Conservation (phyloP, 768 basidiomycete genomes). For the Gelatoporia subvermispora region DNA sequence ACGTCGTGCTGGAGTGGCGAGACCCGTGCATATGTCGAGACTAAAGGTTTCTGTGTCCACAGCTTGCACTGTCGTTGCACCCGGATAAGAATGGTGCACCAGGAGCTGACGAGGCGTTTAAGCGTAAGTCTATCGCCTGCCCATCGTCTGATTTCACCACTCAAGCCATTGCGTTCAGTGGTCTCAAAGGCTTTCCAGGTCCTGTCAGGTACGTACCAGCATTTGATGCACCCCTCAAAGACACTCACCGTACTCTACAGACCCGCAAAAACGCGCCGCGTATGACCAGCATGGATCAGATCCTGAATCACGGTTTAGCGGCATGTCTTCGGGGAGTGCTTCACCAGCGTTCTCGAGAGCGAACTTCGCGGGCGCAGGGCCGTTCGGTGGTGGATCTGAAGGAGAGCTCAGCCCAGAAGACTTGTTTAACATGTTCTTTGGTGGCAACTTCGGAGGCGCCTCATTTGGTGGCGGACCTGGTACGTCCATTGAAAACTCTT, state of each 20-base stretch:
- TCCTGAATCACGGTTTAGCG: constrained; percentile 78
- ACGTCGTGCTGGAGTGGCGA: not conserved
- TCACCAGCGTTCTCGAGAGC: constrained; percentile 45
- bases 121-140: constrained; percentile 52
- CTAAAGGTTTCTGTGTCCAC: not conserved
- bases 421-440: constrained; percentile 98
- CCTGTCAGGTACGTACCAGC: constrained; percentile 55
- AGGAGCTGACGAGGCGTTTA: constrained; percentile 98
- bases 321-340: constrained; percentile 50
- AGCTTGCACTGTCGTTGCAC: constrained; percentile 87
- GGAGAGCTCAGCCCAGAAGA: constrained; percentile 94
- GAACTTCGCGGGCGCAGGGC: constrained; percentile 33
- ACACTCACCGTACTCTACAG: constrained; percentile 28
- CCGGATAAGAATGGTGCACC: constrained; percentile 96
- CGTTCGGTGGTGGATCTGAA: constrained; percentile 49
- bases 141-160: constrained; percentile 1
- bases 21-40: not conserved
- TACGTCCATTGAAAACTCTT: constrained; percentile 15
- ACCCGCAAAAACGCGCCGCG: constrained; percentile 83
- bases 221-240: not conserved
- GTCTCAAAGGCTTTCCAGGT: constrained; percentile 98
- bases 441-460: constrained; percentile 55
- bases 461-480: constrained; percentile 40
- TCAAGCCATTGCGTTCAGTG: constrained; percentile 46
- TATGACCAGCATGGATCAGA: constrained; percentile 85